Evolutionary conservation across 371 early-diverging fungal genomes (phyloP).

Genomic region (Syncephalastrum monosporum): DNA sequence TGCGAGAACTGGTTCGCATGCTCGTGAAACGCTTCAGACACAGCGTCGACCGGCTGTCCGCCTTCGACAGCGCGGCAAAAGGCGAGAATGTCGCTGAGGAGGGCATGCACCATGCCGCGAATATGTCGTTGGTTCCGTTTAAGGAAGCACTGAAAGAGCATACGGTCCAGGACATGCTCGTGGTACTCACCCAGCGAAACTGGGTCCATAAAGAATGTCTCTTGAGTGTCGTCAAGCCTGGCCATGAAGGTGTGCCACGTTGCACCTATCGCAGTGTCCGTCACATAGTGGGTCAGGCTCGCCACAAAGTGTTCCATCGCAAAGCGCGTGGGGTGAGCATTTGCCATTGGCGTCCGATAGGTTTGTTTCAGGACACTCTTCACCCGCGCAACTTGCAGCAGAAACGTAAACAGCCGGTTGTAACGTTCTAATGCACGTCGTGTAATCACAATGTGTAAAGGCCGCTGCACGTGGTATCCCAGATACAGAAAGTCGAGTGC

Average conservation of each 20-base stretch:
- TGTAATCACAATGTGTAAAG: slow-evolving; percentile 47
- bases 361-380: slow-evolving; percentile 32
- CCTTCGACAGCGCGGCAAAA: slow-evolving; percentile 21
- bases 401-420: slow-evolving; percentile 52
- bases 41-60: not conserved
- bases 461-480: slow-evolving; percentile 43
- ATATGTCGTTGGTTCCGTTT: slow-evolving; percentile 47
- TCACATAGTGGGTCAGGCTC: slow-evolving; percentile 41
- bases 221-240: slow-evolving; percentile 26
- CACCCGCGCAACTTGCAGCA: slow-evolving; percentile 38
- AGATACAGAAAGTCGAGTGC: slow-evolving; percentile 55
- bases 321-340: slow-evolving; percentile 40
- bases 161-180: slow-evolving; percentile 49
- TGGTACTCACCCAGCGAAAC: slow-evolving; percentile 44
- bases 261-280: slow-evolving; percentile 37
- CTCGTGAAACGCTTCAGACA: slow-evolving; percentile 32
- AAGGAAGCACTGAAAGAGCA: slow-evolving; percentile 49
- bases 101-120: slow-evolving; percentile 26
- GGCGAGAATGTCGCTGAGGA: slow-evolving; percentile 37
- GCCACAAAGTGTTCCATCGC: slow-evolving; percentile 47
- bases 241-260: slow-evolving; percentile 48
- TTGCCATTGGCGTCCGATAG: slow-evolving; percentile 9
- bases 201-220: slow-evolving; percentile 32
- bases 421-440: slow-evolving; percentile 41
- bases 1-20: slow-evolving; percentile 32